A percentile compares a stretch with the other conserved stretches of the same genome.
Evolutionary conservation across 2,329 filamentous ascomycete genomes (phyloP).

Genomic region (Aspergillus felis): DNA sequence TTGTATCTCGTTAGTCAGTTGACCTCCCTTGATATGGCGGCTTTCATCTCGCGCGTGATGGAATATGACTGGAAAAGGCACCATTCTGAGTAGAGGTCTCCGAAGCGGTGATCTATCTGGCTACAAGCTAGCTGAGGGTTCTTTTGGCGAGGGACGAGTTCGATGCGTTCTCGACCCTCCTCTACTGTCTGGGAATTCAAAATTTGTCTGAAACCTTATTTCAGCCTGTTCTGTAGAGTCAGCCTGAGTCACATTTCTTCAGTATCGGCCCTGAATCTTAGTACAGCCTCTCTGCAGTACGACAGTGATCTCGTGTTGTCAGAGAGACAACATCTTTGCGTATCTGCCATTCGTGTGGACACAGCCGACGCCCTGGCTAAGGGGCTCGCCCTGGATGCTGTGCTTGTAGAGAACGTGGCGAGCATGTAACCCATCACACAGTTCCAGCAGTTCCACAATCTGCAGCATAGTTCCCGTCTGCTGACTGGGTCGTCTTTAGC

Average conservation of each 20-base stretch:
- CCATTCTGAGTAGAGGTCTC: not conserved
- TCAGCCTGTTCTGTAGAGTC: not conserved
- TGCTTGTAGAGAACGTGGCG: not conserved
- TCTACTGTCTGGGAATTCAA: not conserved
- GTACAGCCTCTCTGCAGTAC: not conserved
- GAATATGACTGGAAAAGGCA: conserved; percentile 70
- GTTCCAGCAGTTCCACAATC: not conserved
- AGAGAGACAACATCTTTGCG: not conserved
- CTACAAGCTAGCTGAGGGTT: not conserved
- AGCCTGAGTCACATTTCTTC: not conserved
- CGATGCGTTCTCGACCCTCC: not conserved
- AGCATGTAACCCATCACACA: not conserved
- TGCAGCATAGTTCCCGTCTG: not conserved
- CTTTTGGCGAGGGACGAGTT: not conserved
- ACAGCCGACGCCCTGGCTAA: not conserved
- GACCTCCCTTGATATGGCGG: conserved; percentile 71
- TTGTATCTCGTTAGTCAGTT: conserved; percentile 82
- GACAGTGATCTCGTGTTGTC: not conserved
- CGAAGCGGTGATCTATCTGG: not conserved
- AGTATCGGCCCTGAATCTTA: not conserved
- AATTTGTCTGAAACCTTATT: not conserved
- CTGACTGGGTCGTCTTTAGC: not conserved
- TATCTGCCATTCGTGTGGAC: not conserved
- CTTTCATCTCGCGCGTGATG: conserved; percentile 69
- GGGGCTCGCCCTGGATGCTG: not conserved